Evolutionary conservation across 192 early-diverging fungal species (phyloP), one percentile per base, ranked within the genome.

Genomic region (Coemansia furcata): DNA sequence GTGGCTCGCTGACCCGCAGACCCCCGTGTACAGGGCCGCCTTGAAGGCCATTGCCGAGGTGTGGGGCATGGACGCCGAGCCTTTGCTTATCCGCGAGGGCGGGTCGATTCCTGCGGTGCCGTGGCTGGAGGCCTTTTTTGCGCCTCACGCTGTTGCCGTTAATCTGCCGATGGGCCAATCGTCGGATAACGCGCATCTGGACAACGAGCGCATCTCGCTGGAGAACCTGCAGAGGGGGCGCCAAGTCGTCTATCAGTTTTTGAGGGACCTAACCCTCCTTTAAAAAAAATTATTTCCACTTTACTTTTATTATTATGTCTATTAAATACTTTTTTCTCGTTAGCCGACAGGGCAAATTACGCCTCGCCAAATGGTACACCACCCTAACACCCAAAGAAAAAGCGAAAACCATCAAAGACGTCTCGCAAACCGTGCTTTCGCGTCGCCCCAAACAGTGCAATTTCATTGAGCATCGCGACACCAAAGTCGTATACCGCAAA

Each of bases 361-460:
- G 93, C 6, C 85, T 94, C 36, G 86, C 87, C 57, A 93, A 92
- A 69, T 94, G 93, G 93, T 94, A 92, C 70, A 83, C 83, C 15
- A 90, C 89, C 32, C 69, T 92, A 57, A 79, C 84, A 46, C 75
- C 81, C 6, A 99, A 99, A 82, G 95, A 99, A 77, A 99, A 97
- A 78, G 71, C 87, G 60, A 95, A 96, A 79, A 94, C 92, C 62
- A 87, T 96, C 37, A 97, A 97, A 78, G 95, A 99, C 52, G 93
- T 95, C 33, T 92, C 90, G 36, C 90, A 92, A 66, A 88, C 95
- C 19, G 96, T 98, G 0, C 83, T 97, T 7, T 82, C 91, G 49
- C 86, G 96, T 65, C 86, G 90, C 69, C 88, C 94, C 4, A 96
- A 95, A 78, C 96, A 98, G 92, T 98, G 95, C 84, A 99, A 99